Conservation (phyloP, 345 rosid species). For the Arabidopsis suecica region DNA sequence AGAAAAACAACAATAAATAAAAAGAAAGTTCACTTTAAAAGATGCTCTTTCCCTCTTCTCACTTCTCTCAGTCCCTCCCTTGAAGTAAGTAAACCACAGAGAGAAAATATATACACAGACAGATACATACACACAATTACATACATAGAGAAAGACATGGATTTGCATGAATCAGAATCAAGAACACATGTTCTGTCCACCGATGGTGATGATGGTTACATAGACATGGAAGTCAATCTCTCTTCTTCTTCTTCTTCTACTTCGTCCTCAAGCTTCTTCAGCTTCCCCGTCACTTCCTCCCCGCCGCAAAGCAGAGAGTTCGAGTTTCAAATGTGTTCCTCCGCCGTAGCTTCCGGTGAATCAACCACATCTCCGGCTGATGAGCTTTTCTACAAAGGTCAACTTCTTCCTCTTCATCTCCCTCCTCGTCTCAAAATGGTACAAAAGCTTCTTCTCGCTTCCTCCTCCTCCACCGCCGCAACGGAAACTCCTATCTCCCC, state of each 20-base stretch:
- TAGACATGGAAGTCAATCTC: constrained; percentile 67
- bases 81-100: constrained; percentile 37
- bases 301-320: constrained; percentile 76
- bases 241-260: constrained; percentile 47
- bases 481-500: constrained; percentile 23
- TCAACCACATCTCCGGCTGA: constrained; percentile 71
- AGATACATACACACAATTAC: constrained; percentile 26
- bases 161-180: constrained; percentile 44
- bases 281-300: constrained; percentile 56
- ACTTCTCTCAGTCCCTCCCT: constrained; percentile 35
- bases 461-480: constrained; percentile 37
- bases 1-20: background rate
- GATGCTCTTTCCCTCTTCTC: constrained; percentile 51
- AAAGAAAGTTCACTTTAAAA: constrained; percentile 43
- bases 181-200: constrained; percentile 40
- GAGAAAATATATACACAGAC: constrained; percentile 27
- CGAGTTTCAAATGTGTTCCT: constrained; percentile 78
- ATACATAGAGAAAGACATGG: constrained; percentile 13
- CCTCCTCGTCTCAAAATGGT: constrained; percentile 87
- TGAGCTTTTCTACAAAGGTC: constrained; percentile 93
- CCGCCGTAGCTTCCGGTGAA: constrained; percentile 49
- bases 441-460: constrained; percentile 67
- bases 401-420: constrained; percentile 93
- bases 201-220: constrained; percentile 69
- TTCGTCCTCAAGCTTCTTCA: constrained; percentile 40